These are phyloP conservation scores for Boletus rex-veris DNA, from an alignment of 768 basidiomycete species.

Conservation along the genomic window DNA sequence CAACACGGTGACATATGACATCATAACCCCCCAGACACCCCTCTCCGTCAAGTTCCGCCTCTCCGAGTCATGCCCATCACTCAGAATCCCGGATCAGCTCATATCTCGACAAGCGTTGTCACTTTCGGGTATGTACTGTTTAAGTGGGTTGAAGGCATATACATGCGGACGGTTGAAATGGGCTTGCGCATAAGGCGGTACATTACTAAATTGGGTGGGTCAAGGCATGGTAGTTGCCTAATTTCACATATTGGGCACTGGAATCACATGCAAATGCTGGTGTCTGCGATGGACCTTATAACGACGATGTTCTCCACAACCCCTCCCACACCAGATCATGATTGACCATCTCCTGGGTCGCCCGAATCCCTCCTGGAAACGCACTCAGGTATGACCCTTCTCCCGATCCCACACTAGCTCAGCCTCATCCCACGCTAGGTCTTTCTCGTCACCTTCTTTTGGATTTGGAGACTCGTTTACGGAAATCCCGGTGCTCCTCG, in stretches of 20 bases:
- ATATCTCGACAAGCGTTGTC: neutral
- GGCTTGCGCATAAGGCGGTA: neutral
- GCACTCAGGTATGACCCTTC: conserved; percentile 58
- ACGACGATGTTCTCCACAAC: neutral
- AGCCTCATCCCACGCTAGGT: conserved; percentile 48
- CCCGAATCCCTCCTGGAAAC: conserved; percentile 87
- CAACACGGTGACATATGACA: neutral
- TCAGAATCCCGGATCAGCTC: neutral
- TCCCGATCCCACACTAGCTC: neutral
- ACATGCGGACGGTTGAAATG: too few relatives aligned
- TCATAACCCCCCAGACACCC: neutral
- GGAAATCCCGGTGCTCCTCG: conserved; percentile 65
- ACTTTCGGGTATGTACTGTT: neutral
- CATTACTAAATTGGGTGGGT: neutral
- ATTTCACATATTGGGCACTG: neutral
- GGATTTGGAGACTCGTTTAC: conserved; percentile 75
- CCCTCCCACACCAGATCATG: conserved; percentile 46
- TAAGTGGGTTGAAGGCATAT: too few relatives aligned
- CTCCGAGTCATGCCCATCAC: too few relatives aligned
- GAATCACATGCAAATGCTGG: conserved; percentile 33
- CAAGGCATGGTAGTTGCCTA: neutral
- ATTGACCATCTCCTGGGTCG: conserved; percentile 90
- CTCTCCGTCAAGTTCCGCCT: too few relatives aligned
- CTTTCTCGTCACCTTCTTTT: conserved; percentile 87
- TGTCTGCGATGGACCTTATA: conserved; percentile 6